Evolutionary conservation across 2,329 filamentous ascomycete species (phyloP).

Genomic region (Sclerotinia nivalis): DNA sequence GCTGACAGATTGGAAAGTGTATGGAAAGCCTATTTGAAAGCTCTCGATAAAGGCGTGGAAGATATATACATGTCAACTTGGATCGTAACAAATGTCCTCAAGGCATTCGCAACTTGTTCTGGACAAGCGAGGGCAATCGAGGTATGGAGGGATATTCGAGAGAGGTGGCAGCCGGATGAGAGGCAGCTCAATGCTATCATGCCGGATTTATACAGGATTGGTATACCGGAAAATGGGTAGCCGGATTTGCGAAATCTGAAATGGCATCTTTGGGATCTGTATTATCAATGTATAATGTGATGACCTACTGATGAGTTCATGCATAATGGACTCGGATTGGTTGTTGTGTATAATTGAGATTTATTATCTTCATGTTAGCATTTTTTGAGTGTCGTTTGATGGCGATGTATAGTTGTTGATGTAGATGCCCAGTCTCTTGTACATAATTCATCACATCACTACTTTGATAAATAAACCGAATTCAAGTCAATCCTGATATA

Average conservation of each 20-base stretch:
- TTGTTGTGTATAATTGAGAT: too few relatives aligned
- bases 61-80: constrained; percentile 57
- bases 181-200: constrained; percentile 39
- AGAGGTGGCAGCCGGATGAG: constrained; percentile 38
- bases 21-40: constrained; percentile 63
- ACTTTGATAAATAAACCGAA: too few relatives aligned
- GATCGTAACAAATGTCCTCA: constrained; percentile 61
- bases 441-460: too few relatives aligned
- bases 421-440: too few relatives aligned
- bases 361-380: too few relatives aligned
- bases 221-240: constrained; percentile 14
- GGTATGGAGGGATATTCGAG: constrained; percentile 39
- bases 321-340: not conserved
- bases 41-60: constrained; percentile 49
- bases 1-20: constrained; percentile 65
- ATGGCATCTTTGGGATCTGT: not conserved
- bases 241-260: not conserved
- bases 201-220: constrained; percentile 27
- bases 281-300: constrained; percentile 16
- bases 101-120: constrained; percentile 58
- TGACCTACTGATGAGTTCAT: not conserved
- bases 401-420: too few relatives aligned
- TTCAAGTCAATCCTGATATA: too few relatives aligned
- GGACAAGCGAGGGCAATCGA: constrained; percentile 36
- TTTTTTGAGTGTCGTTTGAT: not conserved